Percentiles rank a stretch among this genome's conserved stretches.
Evolutionary conservation across 1,284 basidiomycete genomes (phyloP).

Genomic region (Moesziomyces parantarcticus): DNA sequence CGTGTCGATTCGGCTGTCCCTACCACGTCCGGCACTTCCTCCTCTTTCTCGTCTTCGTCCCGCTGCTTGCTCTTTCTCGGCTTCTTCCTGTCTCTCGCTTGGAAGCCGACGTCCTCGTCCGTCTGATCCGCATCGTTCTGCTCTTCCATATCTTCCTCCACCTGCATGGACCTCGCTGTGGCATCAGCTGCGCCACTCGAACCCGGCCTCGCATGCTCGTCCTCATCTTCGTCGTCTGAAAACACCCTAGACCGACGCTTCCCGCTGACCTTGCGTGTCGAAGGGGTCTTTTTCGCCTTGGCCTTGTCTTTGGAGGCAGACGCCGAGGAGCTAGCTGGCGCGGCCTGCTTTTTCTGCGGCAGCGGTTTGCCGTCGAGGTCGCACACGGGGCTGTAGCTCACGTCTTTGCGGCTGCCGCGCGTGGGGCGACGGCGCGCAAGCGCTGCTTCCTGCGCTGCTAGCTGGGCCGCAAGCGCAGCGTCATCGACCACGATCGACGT

Average conservation of each 20-base stretch:
- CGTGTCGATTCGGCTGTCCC: neutral
- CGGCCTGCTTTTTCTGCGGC: constrained; percentile 3
- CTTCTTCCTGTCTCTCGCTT: constrained; percentile 18
- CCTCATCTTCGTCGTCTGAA: constrained; percentile 27
- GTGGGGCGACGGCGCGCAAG: constrained; percentile 30
- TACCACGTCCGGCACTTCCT: neutral
- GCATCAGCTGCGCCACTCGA: neutral
- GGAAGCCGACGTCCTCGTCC: constrained; percentile 33
- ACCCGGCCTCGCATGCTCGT: neutral
- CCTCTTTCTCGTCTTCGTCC: neutral
- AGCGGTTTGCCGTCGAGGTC: constrained; percentile 36
- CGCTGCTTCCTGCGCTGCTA: constrained; percentile 33
- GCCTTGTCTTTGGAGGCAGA: constrained; percentile 10
- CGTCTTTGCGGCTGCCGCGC: constrained; percentile 20
- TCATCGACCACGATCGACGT: constrained; percentile 14
- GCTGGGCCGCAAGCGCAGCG: constrained; percentile 35
- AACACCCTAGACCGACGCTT: constrained; percentile 25
- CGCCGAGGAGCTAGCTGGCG: constrained; percentile 1
- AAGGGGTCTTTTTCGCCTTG: neutral
- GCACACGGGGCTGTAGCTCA: constrained; percentile 36
- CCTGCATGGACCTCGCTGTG: too few relatives aligned
- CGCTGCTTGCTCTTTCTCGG: constrained; percentile 7
- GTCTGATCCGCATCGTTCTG: constrained; percentile 25
- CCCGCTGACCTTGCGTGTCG: constrained; percentile 5
- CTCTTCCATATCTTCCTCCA: neutral